A percentile compares a stretch with the other conserved stretches of the same genome.
phyloP scores from a whole-genome alignment of 2,329 filamentous ascomycete genomes.

The Nemania sp. region DNA sequence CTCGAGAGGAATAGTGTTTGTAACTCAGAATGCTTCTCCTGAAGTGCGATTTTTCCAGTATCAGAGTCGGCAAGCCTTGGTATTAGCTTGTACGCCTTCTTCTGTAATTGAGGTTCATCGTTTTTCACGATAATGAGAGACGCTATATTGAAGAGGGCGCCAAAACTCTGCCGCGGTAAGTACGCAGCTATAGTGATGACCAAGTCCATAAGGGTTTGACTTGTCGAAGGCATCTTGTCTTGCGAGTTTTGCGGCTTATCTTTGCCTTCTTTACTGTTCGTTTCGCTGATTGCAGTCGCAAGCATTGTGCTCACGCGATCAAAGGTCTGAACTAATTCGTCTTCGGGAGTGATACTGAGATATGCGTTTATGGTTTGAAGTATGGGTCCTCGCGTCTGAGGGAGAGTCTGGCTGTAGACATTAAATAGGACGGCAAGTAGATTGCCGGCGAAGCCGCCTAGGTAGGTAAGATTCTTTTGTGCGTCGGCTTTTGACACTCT shows the following conservation, averaged over 20 bases:
- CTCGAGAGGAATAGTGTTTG: constrained; percentile 80
- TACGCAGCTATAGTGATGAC: constrained; percentile 96
- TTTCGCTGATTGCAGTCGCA: constrained; percentile 68
- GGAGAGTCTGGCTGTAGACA: constrained; percentile 94
- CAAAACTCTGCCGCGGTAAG: constrained; percentile 83
- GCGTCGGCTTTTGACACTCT: constrained; percentile 76
- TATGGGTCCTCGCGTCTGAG: constrained; percentile 87
- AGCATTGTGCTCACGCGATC: constrained; percentile 84
- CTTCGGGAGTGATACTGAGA: constrained; percentile 78
- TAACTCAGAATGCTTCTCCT: constrained; percentile 74
- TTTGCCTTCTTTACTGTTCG: constrained; percentile 60
- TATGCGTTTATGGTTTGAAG: constrained; percentile 94
- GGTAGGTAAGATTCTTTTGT: constrained; percentile 77
- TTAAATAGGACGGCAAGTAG: constrained; percentile 98
- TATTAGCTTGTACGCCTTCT: constrained; percentile 98
- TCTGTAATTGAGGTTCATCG: constrained; percentile 89
- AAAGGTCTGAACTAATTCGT: constrained; percentile 86
- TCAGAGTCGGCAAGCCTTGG: constrained; percentile 84
- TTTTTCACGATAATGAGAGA: constrained; percentile 78
- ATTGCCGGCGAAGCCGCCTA: constrained; percentile 80
- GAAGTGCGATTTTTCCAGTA: constrained; percentile 73
- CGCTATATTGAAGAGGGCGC: constrained; percentile 83
- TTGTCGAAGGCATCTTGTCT: constrained; percentile 84
- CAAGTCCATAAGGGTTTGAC: constrained; percentile 93
- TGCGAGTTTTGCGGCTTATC: constrained; percentile 57